Conservation (phyloP, 2,329 filamentous ascomycete genomes). For the Ophiostoma angusticollis region DNA sequence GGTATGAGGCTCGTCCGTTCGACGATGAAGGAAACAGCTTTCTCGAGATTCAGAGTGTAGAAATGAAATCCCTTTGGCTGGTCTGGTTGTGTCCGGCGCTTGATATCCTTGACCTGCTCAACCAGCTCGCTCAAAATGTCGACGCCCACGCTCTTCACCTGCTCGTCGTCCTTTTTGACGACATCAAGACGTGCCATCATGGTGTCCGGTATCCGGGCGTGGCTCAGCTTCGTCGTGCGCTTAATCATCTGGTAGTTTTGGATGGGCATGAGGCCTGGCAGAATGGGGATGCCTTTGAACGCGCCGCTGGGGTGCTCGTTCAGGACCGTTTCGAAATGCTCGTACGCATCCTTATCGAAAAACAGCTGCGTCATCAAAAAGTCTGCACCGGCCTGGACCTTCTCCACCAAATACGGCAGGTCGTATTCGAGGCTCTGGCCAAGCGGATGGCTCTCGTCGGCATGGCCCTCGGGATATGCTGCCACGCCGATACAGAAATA, state of each 20-base stretch:
- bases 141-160: conserved; percentile 67
- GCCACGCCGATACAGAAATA: conserved; percentile 96
- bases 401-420: conserved; percentile 78
- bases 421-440: conserved; percentile 63
- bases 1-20: conserved; percentile 79
- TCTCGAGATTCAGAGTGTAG: conserved; percentile 93
- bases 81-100: conserved; percentile 34
- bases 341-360: conserved; percentile 78
- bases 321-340: conserved; percentile 62
- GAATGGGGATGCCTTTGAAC: conserved; percentile 79
- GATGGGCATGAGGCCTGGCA: conserved; percentile 93
- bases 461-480: conserved; percentile 89
- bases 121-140: conserved; percentile 78
- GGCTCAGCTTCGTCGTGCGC: conserved; percentile 85
- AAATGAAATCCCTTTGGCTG: conserved; percentile 79
- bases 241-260: conserved; percentile 95
- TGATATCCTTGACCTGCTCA: conserved; percentile 56
- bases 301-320: conserved; percentile 69
- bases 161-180: conserved; percentile 67
- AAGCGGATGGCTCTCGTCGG: conserved; percentile 72
- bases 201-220: conserved; percentile 63
- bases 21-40: conserved; percentile 85
- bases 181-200: conserved; percentile 58
- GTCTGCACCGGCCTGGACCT: conserved; percentile 81
- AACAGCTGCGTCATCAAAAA: conserved; percentile 99